Evolutionary conservation across 148 eudicot species (phyloP), one percentile per base, ranked within the genome.

Genomic region (Cornus controversa): DNA sequence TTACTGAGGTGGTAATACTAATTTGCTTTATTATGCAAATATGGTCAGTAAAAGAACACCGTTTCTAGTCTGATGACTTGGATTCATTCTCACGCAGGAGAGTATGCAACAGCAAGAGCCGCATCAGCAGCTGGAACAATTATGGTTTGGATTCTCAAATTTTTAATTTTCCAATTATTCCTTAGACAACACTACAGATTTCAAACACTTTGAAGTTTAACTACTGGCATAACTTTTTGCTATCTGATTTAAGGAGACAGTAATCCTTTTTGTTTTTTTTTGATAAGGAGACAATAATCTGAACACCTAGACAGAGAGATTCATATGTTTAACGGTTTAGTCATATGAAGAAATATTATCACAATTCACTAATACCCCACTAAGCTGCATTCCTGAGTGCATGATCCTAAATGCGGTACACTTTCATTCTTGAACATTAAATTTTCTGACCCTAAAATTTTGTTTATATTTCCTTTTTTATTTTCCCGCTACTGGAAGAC

Each of bases 61-160:
- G 42, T 47, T 79, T 72, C 50, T 54, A 7, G 23, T 67, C 23
- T 37, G 60, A 66, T 57, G 25, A 47, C 66, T 47, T 66, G 54
- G 54, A 68, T 73, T 74, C 40, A 67, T 80, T 47, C 47, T 79
- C 70, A 16, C 86, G 85, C 90, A 94, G 98, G 98, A 71, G 98
- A 95, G 79, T 93, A 91, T 86, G 98, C 98, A 73, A 95, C 97
- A 36, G 98, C 98, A 74, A 89, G 97, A 82, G 98, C 98, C 3
- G 92, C 98, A 67, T 91, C 98, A 54, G 82, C 98, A 82, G 98
- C 97, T 80, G 94, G 91, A 71, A 95, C 98, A 28, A 93, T 95
- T 80, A 95, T 95, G 98, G 98, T 94, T 82, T 42, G 84, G 47
- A 78, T 70, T 85, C 70, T 37, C 67, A 60, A 69, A 45, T 57